Evolutionary conservation across 192 early-diverging fungal genomes (phyloP).

Genomic region (Coemansia sp.): DNA sequence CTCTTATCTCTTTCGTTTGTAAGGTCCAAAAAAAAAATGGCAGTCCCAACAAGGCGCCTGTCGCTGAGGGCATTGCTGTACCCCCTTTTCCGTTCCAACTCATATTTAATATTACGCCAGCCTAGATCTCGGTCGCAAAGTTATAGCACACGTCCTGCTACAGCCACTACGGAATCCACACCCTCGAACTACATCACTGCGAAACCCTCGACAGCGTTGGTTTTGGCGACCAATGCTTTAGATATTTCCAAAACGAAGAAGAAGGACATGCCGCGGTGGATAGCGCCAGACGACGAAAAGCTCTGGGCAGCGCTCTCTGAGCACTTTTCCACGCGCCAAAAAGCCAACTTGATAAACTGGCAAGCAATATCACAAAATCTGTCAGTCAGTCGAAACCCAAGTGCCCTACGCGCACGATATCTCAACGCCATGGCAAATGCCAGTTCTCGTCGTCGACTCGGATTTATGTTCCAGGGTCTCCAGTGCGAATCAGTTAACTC

Average conservation of each 20-base stretch:
- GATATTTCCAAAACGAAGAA: background rate
- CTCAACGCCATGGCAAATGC: background rate
- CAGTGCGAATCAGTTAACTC: background rate
- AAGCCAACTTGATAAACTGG: background rate
- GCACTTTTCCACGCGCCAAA: background rate
- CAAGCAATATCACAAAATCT: background rate
- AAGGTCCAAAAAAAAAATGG: background rate
- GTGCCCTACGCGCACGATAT: background rate
- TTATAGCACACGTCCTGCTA: background rate
- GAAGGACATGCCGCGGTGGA: background rate
- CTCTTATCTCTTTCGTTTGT: background rate
- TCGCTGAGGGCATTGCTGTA: background rate
- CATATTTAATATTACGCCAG: background rate
- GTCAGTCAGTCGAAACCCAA: background rate
- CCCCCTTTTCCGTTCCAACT: background rate
- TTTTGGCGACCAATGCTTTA: background rate
- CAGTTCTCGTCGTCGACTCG: background rate
- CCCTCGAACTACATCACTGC: background rate
- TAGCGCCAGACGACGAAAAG: background rate
- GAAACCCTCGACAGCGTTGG: background rate
- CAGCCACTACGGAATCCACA: background rate
- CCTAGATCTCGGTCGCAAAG: background rate
- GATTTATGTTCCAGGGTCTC: background rate
- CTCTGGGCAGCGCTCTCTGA: constrained; percentile 7
- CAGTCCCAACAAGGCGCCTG: background rate